These are phyloP conservation scores for Trametes meyenii DNA, from an alignment of 768 basidiomycete species.

Conservation along the genomic window DNA sequence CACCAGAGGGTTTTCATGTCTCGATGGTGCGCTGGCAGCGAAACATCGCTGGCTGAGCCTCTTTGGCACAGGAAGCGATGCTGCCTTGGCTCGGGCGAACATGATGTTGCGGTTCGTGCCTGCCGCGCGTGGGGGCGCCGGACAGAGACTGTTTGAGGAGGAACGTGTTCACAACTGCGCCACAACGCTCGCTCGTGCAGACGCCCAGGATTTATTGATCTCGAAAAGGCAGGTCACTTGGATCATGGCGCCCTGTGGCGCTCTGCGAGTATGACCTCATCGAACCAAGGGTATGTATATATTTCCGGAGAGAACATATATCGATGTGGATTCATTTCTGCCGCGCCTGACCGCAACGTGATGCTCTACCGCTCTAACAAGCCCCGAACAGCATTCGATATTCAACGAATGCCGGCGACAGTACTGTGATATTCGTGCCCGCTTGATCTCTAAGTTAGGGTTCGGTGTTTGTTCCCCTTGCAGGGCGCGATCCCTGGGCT, in stretches of 20 bases:
- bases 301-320: too few relatives aligned
- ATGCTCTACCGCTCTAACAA: too few relatives aligned
- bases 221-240: slow-evolving; percentile 12
- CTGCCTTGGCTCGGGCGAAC: background rate
- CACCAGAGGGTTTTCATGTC: slow-evolving; percentile 64
- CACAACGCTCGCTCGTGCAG: background rate
- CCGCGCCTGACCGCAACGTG: too few relatives aligned
- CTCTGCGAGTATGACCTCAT: too few relatives aligned
- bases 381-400: too few relatives aligned
- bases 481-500: too few relatives aligned
- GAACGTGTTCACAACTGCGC: slow-evolving; percentile 1
- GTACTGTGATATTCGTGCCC: too few relatives aligned
- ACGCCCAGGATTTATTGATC: background rate
- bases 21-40: background rate
- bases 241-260: background rate
- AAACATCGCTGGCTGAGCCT: background rate
- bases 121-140: background rate
- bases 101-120: background rate
- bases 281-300: too few relatives aligned
- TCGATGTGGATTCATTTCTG: too few relatives aligned
- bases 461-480: too few relatives aligned
- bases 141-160: background rate
- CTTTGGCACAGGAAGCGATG: background rate
- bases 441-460: too few relatives aligned
- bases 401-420: too few relatives aligned